Evolutionary conservation across 176 grass and related monocot species (phyloP).

Genomic region (Phragmites australis): DNA sequence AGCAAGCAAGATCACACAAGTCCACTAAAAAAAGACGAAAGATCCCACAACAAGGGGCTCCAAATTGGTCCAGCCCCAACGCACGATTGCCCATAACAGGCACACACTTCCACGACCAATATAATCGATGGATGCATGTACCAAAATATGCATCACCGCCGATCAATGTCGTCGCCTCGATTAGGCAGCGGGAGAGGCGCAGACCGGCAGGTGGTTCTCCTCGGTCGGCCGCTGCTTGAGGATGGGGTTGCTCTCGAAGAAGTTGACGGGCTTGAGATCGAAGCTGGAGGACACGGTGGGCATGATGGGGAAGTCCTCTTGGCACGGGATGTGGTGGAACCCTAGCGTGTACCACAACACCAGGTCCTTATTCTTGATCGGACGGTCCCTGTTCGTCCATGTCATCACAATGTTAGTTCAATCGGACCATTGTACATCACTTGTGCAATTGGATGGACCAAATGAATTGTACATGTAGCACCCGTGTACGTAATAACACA

Average conservation of each 20-base stretch:
- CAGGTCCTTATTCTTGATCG: slow-evolving; percentile 82
- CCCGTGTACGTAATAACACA: too few relatives aligned
- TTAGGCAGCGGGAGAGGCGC: neutral
- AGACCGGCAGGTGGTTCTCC: slow-evolving; percentile 58
- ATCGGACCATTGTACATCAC: too few relatives aligned
- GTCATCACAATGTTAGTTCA: neutral
- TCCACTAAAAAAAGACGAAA: too few relatives aligned
- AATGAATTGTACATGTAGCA: neutral
- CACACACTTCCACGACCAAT: too few relatives aligned
- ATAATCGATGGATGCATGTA: too few relatives aligned
- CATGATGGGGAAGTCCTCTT: slow-evolving; percentile 96
- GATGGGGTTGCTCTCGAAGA: slow-evolving; percentile 87
- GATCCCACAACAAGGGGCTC: too few relatives aligned
- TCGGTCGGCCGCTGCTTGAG: slow-evolving; percentile 44
- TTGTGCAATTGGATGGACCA: too few relatives aligned
- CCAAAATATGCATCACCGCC: too few relatives aligned
- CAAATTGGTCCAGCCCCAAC: too few relatives aligned
- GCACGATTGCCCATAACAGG: too few relatives aligned
- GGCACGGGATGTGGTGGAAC: slow-evolving; percentile 87
- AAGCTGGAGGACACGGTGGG: slow-evolving; percentile 74
- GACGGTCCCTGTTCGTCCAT: slow-evolving; percentile 50
- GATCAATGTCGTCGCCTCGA: too few relatives aligned
- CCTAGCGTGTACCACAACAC: slow-evolving; percentile 86
- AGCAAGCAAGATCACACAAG: too few relatives aligned
- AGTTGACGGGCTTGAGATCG: slow-evolving; percentile 86